These are phyloP conservation scores for Macrolepiota fuliginosa DNA, from an alignment of 768 basidiomycete species.

Conservation along the genomic window DNA sequence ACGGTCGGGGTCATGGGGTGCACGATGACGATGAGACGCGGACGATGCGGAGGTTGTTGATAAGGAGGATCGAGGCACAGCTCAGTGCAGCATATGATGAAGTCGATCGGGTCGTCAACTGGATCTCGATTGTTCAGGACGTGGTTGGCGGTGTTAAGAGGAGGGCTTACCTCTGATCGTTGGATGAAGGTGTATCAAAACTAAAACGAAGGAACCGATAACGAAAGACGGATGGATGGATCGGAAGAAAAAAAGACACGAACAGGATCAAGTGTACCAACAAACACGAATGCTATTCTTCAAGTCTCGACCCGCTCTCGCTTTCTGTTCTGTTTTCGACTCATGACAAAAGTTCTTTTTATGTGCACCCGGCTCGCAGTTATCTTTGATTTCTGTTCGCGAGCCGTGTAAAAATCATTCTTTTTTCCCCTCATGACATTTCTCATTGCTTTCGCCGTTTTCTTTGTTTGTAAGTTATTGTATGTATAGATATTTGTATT, in stretches of 20 bases:
- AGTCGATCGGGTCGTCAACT: conserved; percentile 54
- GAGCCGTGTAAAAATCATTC: background rate
- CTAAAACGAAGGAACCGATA: background rate
- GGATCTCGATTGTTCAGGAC: conserved; percentile 66
- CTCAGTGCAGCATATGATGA: conserved; percentile 58
- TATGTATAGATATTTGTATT: conserved; percentile 20
- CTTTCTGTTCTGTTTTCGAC: background rate
- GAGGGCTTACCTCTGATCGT: conserved; percentile 38
- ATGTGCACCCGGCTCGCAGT: background rate
- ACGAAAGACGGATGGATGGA: background rate
- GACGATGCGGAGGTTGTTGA: conserved; percentile 57
- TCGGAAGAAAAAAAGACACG: conserved; percentile 5
- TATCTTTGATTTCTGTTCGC: background rate
- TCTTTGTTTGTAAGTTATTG: conserved; percentile 24
- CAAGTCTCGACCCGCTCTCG: background rate
- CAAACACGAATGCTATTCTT: background rate
- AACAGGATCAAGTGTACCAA: background rate
- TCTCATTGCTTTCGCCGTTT: background rate
- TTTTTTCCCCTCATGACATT: background rate
- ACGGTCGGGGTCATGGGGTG: background rate
- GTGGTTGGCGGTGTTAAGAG: conserved; percentile 57
- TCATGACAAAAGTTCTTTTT: background rate
- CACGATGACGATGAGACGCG: conserved; percentile 65
- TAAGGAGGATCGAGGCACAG: conserved; percentile 61
- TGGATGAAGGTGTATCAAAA: background rate